These are phyloP conservation scores for Climacium dendroides DNA, from an alignment of 225 moss, liverwort and hornwort species.

Conservation along the genomic window DNA sequence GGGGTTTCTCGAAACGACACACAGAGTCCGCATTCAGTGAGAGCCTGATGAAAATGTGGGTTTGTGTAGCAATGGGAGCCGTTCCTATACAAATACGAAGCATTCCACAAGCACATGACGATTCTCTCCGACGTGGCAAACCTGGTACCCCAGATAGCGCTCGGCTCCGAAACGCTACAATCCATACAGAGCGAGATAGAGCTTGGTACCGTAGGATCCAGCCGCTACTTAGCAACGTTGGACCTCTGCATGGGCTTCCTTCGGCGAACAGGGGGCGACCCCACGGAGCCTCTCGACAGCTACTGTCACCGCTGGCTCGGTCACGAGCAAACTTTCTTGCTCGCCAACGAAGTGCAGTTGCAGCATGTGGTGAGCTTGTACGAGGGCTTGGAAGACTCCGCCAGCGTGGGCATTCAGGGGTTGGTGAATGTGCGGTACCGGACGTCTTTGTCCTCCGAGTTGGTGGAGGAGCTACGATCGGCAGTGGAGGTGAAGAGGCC, in stretches of 20 bases:
- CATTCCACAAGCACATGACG: slow-evolving; percentile 43
- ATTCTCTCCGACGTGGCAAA: slow-evolving; percentile 23
- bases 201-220: not conserved
- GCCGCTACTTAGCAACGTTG: slow-evolving; percentile 13
- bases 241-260: slow-evolving; percentile 43
- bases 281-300: slow-evolving; percentile 2
- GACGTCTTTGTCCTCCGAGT: not conserved
- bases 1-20: not conserved
- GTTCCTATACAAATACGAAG: slow-evolving; percentile 34
- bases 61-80: slow-evolving; percentile 26
- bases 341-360: slow-evolving; percentile 5
- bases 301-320: slow-evolving; percentile 38
- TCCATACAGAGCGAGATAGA: slow-evolving; percentile 22
- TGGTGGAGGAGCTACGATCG: slow-evolving; percentile 11
- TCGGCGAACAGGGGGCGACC: slow-evolving; percentile 30
- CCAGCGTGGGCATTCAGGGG: slow-evolving; percentile 14
- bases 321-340: not conserved
- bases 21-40: not conserved
- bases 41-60: not conserved
- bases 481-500: slow-evolving; percentile 9
- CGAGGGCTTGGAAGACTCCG: slow-evolving; percentile 33
- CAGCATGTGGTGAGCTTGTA: slow-evolving; percentile 43
- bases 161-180: slow-evolving; percentile 16
- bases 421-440: slow-evolving; percentile 24
- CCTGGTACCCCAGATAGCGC: slow-evolving; percentile 6